Base-by-base conservation (phyloP, 2,329 filamentous ascomycete species). In the Aspergillus pseudonomiae region DNA sequence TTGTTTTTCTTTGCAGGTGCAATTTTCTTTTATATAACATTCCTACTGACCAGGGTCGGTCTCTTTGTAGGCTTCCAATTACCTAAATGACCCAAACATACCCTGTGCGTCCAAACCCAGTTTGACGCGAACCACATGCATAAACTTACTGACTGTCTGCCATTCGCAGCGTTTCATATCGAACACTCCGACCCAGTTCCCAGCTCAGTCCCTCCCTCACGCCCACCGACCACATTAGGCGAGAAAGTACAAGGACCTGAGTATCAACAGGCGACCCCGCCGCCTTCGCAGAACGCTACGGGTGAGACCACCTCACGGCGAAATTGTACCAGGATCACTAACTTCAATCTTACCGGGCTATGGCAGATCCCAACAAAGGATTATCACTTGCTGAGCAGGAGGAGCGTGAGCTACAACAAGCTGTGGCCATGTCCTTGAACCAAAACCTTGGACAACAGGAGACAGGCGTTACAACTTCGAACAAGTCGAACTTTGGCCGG, bases 381-480 rank as follows among this genome's bases (percentile, higher is more conserved):
- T 62, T 82, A 61, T 75, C 75, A 58, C 67, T 79, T 46, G 79
- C 78, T 4, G 78, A 83, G 61, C 77, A 77, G 59, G 79, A 82
- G 63, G 79, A 82, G 60, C 77, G 78, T 34, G 76, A 82, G 59
- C 65, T 83, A 19, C 79, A 82, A 62, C 76, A 78, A 63, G 82
- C 81, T 11, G 78, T 83, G 56, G 80, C 79, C 1, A 78, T 82
- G 73, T 84, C 82, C 11, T 72, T 82, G 53, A 76, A 75, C 36
- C 75, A 79, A 50, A 76, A 74, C 24, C 69, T 79, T 57, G 76
- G 78, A n/a, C 74, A 74, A 34, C 87, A 89, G 75, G 86, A 88
- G 71, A 84, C 79, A 24, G 87, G 87, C 2, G 78, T 86, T 16
- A 79, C 83, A 11, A 77, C 74, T 19, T 64, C 72, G 6, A 77